Evolutionary conservation across 1,284 basidiomycete genomes (phyloP), one percentile per base, ranked within the genome.

Genomic region (Neonothopanus nambi): DNA sequence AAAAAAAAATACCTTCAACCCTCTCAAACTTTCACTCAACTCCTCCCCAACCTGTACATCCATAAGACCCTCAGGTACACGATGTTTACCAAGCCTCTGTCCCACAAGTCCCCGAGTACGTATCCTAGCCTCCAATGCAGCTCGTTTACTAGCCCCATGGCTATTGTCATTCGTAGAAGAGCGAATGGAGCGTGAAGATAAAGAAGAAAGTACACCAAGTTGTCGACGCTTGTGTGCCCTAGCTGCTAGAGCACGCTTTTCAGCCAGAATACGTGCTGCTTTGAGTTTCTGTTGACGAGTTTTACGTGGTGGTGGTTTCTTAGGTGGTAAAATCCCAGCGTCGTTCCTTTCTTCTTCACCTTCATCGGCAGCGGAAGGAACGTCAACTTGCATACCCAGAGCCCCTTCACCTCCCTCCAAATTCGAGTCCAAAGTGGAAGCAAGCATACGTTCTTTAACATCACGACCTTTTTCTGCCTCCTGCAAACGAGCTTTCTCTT

Each of bases 31-130:
- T 70, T 98, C 96, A 54, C 84, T 89, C 37, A 98, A 71, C 65
- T 98, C 94, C 61, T 98, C 95, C 5, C 91, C 92, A 0, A 96
- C 80, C 70, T 98, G 95, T 13, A 98, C 94, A 45, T 89, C 87
- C 7, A 95, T 78, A 21, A 80, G 75, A 6, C 75, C 78, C 60
- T 85, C 82, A 1, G 82, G 84, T 0, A 97, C 88, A 42, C 80
- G 76, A 63, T 93, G 83, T 69, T 87, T 92, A 21, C 94, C 89
- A 6, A 96, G 60, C 66, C 80, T 81, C 68, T 84, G 73, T 35
- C 84, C 91, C 40, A 73, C 81, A 15, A 93, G 67, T 3, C 89
- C 89, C 72, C 75, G 35, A 83, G 65, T 58, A 76, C 80, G 55
- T 80, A 58, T 39, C 65, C 48, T 55, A 63, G 20, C 58, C 56